A percentile compares a stretch with the other conserved stretches of the same genome.
Evolutionary conservation across 306 rosid genomes (phyloP).

Genomic region (Sindora glabra): DNA sequence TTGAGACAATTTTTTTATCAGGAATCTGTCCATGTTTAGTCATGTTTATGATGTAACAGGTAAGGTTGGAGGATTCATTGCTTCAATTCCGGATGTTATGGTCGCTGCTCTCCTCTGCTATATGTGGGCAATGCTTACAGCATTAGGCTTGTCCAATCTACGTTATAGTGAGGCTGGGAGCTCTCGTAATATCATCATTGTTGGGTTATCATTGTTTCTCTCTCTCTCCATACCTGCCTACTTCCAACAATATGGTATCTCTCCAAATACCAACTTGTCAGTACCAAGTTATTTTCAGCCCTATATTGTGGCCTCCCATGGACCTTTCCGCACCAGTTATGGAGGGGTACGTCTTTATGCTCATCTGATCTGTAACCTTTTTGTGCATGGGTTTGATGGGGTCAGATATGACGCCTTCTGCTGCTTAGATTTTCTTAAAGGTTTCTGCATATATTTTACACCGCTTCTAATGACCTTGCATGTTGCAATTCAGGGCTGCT

Average conservation of each 20-base stretch:
- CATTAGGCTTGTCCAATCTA: constrained; percentile 90
- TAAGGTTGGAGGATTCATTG: constrained; percentile 94
- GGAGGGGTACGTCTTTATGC: constrained; percentile 58
- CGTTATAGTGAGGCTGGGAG: constrained; percentile 99
- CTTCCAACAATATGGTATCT: constrained; percentile 88
- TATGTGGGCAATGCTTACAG: constrained; percentile 98
- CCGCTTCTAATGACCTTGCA: too few relatives aligned
- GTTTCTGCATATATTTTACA: too few relatives aligned
- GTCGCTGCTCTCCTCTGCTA: constrained; percentile 97
- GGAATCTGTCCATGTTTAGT: constrained; percentile 2
- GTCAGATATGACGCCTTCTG: background rate
- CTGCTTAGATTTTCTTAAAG: too few relatives aligned
- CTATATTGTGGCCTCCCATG: constrained; percentile 85
- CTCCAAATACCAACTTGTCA: constrained; percentile 70
- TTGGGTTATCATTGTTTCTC: constrained; percentile 86
- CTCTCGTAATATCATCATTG: constrained; percentile 93
- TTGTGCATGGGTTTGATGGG: background rate
- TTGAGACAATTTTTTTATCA: background rate
- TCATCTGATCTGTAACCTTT: background rate
- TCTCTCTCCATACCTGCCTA: constrained; percentile 93
- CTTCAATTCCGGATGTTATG: constrained; percentile 93
- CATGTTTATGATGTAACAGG: constrained; percentile 39
- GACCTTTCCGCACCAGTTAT: constrained; percentile 69
- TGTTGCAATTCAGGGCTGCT: constrained; percentile 1
- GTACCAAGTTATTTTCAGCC: constrained; percentile 96